Evolutionary conservation across 2,329 filamentous ascomycete genomes (phyloP).

Genomic region (Cladobotryum protrusum): DNA sequence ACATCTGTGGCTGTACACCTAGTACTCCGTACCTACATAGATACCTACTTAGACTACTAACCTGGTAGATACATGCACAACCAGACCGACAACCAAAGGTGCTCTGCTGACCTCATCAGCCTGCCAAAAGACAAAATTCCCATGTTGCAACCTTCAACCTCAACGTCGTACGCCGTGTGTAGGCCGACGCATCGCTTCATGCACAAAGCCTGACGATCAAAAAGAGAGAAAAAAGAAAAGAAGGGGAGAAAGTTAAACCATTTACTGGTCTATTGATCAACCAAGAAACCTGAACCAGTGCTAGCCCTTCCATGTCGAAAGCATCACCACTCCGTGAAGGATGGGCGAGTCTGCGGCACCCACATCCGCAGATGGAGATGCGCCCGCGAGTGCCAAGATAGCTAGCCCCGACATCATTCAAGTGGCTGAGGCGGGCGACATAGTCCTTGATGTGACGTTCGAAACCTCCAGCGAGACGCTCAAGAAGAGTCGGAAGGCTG

Average conservation of each 20-base stretch:
- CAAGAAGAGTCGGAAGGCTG: slow-evolving; percentile 36
- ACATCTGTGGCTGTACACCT: no score
- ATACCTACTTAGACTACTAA: no score
- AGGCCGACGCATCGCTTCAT: background rate
- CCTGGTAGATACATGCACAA: no score
- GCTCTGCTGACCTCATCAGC: no score
- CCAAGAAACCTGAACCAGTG: background rate
- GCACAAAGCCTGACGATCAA: background rate
- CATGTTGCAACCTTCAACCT: no score
- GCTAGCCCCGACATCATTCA: slow-evolving; percentile 35
- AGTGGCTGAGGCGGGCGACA: slow-evolving; percentile 54
- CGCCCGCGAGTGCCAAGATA: slow-evolving; percentile 21
- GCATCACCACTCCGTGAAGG: slow-evolving; percentile 1
- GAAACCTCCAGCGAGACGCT: slow-evolving; percentile 50
- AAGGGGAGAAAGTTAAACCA: no score
- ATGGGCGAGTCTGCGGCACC: slow-evolving; percentile 14
- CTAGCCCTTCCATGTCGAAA: slow-evolving; percentile 7
- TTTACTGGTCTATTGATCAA: background rate
- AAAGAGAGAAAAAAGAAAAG: background rate
- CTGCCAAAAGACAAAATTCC: no score
- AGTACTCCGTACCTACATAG: no score
- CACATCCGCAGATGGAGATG: slow-evolving; percentile 14
- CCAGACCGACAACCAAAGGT: no score
- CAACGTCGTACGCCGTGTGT: no score
- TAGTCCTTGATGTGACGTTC: slow-evolving; percentile 62